phyloP scores from a whole-genome alignment of 768 basidiomycete genomes.

The Epithele typhae region DNA sequence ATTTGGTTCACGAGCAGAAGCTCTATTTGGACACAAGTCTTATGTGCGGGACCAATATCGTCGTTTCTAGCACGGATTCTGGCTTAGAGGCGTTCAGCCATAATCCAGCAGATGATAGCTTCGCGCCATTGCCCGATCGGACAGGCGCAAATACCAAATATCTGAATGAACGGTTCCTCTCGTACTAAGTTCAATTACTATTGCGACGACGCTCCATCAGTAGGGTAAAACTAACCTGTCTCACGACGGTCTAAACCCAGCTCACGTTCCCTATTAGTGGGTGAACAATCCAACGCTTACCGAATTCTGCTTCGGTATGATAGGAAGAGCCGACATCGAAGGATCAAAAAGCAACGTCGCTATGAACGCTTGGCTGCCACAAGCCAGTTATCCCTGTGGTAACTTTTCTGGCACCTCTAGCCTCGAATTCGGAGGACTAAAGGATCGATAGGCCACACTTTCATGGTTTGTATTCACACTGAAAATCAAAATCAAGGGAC shows the following conservation, averaged over 20 bases:
- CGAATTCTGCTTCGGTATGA: slow-evolving; percentile 78
- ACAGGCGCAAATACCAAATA: slow-evolving; percentile 80
- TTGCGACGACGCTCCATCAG: slow-evolving; percentile 72
- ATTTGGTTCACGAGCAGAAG: slow-evolving; percentile 71
- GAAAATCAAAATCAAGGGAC: slow-evolving; percentile 80
- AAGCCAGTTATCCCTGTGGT: slow-evolving; percentile 80
- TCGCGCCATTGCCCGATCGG: slow-evolving; percentile 74
- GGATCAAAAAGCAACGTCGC: slow-evolving; percentile 81
- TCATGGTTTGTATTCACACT: slow-evolving; percentile 79
- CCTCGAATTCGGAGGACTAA: slow-evolving; percentile 76
- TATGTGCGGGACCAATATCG: slow-evolving; percentile 65
- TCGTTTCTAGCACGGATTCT: slow-evolving; percentile 77
- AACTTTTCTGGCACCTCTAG: slow-evolving; percentile 79
- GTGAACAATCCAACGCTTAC: slow-evolving; percentile 81
- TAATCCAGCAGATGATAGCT: slow-evolving; percentile 83
- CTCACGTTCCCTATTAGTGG: slow-evolving; percentile 78
- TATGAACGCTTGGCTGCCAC: slow-evolving; percentile 82
- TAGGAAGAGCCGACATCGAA: slow-evolving; percentile 81
- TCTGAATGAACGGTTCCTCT: slow-evolving; percentile 82
- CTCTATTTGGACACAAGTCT: slow-evolving; percentile 63
- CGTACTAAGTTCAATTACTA: slow-evolving; percentile 79
- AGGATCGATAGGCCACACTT: slow-evolving; percentile 80
- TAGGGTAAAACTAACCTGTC: slow-evolving; percentile 87
- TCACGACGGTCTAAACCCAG: slow-evolving; percentile 82
- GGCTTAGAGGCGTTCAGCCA: slow-evolving; percentile 83